Conservation (phyloP, 1,139 yeast genomes). For the Kodamaea sp. region DNA sequence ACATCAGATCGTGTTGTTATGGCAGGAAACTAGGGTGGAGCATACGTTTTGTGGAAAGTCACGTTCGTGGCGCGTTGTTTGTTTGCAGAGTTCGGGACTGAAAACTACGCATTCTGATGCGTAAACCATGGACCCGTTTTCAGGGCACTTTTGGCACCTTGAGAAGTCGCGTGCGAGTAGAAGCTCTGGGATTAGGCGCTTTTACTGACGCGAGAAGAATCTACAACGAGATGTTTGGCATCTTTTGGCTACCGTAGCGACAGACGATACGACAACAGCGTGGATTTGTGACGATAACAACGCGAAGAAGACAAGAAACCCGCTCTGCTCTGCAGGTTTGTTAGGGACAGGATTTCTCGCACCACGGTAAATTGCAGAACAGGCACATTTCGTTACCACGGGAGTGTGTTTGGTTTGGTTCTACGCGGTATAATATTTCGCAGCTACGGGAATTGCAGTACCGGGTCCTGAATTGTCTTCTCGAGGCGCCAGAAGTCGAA, state of each 20-base stretch:
- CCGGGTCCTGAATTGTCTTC: background rate
- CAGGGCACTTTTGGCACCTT: background rate
- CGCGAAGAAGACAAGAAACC: background rate
- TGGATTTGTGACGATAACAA: background rate
- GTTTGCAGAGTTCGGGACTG: background rate
- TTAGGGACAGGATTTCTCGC: no score
- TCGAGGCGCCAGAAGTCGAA: no score
- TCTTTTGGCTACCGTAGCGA: background rate
- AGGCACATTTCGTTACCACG: no score
- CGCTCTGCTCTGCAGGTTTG: background rate
- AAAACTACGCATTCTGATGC: slow-evolving; percentile 2
- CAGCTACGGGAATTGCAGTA: background rate
- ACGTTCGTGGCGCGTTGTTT: slow-evolving; percentile 2
- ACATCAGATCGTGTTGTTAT: slow-evolving; percentile 4
- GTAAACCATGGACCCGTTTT: slow-evolving; percentile 2
- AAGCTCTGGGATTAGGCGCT: no score
- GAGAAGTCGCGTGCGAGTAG: slow-evolving; percentile 3
- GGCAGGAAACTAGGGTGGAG: slow-evolving; percentile 5
- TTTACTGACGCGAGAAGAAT: no score
- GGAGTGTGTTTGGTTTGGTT: no score
- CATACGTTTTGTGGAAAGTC: background rate
- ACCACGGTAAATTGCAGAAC: no score
- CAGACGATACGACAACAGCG: background rate
- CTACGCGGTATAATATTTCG: no score
- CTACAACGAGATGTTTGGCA: background rate